phyloP scores from a whole-genome alignment of 371 early-diverging fungal species.

The Zychaea mexicana region DNA sequence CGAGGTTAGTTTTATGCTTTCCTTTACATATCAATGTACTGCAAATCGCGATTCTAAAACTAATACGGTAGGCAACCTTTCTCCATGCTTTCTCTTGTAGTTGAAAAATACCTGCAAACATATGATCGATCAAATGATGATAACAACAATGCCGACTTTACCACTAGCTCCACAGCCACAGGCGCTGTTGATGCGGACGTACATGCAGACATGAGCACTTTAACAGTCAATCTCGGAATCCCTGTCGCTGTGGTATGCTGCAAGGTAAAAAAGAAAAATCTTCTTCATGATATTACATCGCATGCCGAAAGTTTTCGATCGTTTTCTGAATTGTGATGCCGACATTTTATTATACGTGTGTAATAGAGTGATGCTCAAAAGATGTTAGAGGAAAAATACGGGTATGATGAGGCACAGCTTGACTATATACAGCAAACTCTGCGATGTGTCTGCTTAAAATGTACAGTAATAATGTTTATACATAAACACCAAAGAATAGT shows the following conservation, averaged over 20 bases:
- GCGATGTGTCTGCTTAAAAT: conserved; percentile 86
- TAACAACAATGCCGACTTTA: background rate
- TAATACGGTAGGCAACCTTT: conserved; percentile 15
- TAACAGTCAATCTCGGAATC: conserved; percentile 82
- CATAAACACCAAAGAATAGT: no score
- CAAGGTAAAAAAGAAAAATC: conserved; percentile 66
- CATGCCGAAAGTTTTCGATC: no score
- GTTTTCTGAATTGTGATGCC: no score
- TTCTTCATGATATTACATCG: background rate
- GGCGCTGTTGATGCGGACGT: background rate
- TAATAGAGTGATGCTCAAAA: conserved; percentile 78
- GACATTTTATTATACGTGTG: no score
- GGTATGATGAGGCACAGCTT: conserved; percentile 85
- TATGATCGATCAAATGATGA: conserved; percentile 20
- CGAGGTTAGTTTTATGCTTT: conserved; percentile 64
- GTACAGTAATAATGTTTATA: no score
- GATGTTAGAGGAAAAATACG: conserved; percentile 74
- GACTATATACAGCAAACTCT: conserved; percentile 93
- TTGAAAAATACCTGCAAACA: conserved; percentile 57
- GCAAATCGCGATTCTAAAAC: conserved; percentile 62
- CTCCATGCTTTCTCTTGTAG: conserved; percentile 13
- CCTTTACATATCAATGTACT: no score
- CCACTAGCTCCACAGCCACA: no score
- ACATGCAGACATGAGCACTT: conserved; percentile 67
- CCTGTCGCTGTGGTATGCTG: conserved; percentile 86